phyloP scores from a whole-genome alignment of 2,329 filamentous ascomycete genomes.

The Talaromyces islandicus region DNA sequence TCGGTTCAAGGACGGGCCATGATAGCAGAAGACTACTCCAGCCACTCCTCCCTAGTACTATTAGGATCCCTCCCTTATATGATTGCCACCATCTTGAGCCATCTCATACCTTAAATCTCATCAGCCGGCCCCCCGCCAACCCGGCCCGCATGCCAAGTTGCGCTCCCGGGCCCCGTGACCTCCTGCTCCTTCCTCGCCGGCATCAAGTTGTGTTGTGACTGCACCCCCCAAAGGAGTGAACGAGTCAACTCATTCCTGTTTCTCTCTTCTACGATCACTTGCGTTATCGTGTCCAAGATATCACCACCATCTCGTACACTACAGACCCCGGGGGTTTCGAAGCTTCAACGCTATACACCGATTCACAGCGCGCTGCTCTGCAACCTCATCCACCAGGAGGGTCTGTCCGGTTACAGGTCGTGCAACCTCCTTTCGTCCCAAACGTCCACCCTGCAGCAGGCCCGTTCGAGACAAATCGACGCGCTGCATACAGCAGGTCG shows the following conservation, averaged over 20 bases:
- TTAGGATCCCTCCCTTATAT: background rate
- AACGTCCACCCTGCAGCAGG: constrained; percentile 6
- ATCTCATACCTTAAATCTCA: background rate
- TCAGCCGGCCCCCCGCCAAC: background rate
- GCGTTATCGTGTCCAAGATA: background rate
- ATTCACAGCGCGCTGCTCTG: background rate
- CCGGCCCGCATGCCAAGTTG: background rate
- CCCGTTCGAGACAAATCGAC: constrained; percentile 3
- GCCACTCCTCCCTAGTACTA: background rate
- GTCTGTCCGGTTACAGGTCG: background rate
- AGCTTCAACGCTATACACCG: background rate
- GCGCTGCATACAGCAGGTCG: background rate
- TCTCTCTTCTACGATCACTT: background rate
- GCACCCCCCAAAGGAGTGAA: background rate
- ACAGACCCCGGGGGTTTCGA: background rate
- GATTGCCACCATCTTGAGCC: background rate
- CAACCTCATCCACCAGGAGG: background rate
- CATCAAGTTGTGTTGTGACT: background rate
- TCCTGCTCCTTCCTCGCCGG: background rate
- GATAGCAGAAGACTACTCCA: background rate
- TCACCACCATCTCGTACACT: background rate
- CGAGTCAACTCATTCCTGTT: background rate
- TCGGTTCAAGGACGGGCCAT: background rate
- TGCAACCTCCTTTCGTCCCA: background rate
- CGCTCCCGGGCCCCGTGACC: background rate